A percentile compares a stretch with the other conserved stretches of the same genome.
Conservation (phyloP, 345 rosid genomes). For the Streptanthus diversifolius region DNA sequence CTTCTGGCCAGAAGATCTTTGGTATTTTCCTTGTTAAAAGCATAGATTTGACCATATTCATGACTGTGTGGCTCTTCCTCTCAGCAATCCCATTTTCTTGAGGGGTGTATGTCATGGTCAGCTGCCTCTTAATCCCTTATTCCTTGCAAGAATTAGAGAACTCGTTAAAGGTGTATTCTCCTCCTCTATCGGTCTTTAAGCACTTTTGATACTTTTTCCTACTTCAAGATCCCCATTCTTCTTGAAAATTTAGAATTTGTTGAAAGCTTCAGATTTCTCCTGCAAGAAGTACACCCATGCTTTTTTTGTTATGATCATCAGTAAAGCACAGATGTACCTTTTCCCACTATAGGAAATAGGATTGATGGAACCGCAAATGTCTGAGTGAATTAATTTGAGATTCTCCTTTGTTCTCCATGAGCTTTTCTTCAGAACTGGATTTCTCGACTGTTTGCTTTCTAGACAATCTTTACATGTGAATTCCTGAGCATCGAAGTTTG, state of each 20-base stretch:
- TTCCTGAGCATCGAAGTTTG: background rate
- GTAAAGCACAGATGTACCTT: background rate
- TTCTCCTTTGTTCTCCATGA: background rate
- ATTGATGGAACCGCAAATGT: background rate
- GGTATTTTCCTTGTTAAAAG: background rate
- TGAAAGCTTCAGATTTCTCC: background rate
- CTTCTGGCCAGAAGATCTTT: conserved; percentile 3
- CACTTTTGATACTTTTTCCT: background rate
- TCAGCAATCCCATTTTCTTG: background rate
- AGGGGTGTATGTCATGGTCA: background rate
- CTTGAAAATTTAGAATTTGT: background rate
- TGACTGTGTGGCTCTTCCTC: background rate
- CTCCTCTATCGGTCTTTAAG: background rate
- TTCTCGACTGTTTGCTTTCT: background rate
- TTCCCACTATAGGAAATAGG: background rate
- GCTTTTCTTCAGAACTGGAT: background rate
- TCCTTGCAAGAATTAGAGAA: background rate
- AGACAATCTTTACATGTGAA: background rate
- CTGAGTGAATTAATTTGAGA: background rate
- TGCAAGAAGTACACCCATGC: background rate
- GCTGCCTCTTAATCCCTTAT: background rate
- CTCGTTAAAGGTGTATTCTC: background rate
- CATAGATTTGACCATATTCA: background rate
- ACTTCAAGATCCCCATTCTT: background rate
- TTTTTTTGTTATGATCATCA: background rate